Evolutionary conservation across 345 rosid genomes (phyloP).

Genomic region (Clausena lansium): DNA sequence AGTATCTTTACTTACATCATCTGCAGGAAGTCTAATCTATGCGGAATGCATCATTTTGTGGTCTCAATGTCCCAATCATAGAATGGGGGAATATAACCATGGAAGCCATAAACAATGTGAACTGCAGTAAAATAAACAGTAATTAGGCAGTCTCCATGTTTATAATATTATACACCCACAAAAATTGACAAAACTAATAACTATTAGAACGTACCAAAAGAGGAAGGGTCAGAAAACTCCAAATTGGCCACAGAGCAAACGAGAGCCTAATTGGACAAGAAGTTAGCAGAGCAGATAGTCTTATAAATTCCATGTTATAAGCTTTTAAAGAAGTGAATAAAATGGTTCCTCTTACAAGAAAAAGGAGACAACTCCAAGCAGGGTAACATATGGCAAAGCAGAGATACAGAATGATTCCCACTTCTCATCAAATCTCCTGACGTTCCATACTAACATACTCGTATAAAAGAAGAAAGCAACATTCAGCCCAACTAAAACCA

Average conservation of each 20-base stretch:
- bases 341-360: constrained; percentile 61
- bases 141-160: constrained; percentile 13
- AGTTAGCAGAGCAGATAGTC: constrained; percentile 14
- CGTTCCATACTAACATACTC: constrained; percentile 72
- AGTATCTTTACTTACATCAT: constrained; percentile 25
- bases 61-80: constrained; percentile 68
- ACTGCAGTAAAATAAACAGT: constrained; percentile 49
- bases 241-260: constrained; percentile 89
- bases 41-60: constrained; percentile 60
- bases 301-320: constrained; percentile 5
- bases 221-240: constrained; percentile 94
- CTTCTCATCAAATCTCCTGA: constrained; percentile 84
- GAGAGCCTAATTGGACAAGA: constrained; percentile 50
- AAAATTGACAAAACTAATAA: not conserved
- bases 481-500: constrained; percentile 66
- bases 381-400: constrained; percentile 78
- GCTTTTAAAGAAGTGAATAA: constrained; percentile 7
- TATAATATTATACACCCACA: constrained; percentile 8
- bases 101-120: constrained; percentile 92
- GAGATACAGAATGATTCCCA: constrained; percentile 78
- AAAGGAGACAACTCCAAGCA: constrained; percentile 79
- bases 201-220: constrained; percentile 60
- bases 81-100: constrained; percentile 76
- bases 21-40: constrained; percentile 50
- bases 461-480: constrained; percentile 68